Conservation (phyloP, 495 filamentous ascomycete genomes). For the Chaetomium fimeti region DNA sequence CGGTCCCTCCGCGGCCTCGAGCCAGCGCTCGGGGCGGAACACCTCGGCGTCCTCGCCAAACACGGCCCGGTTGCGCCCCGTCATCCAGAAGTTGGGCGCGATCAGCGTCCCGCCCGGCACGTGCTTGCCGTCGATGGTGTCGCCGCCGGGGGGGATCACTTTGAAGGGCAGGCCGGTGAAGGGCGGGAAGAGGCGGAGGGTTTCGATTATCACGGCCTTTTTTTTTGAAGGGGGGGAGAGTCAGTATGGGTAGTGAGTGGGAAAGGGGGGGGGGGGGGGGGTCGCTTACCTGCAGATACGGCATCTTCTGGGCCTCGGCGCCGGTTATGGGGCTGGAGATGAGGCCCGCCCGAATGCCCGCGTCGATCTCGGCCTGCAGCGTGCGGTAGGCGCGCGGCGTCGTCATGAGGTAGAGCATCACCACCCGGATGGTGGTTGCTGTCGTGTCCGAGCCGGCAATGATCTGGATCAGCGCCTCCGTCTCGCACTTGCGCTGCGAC, state of each 20-base stretch:
- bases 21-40: constrained; percentile 54
- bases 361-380: constrained; percentile 59
- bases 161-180: constrained; percentile 41
- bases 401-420: constrained; percentile 54
- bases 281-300: constrained; percentile 39
- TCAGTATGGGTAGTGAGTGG: constrained; percentile 42
- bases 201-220: constrained; percentile 52
- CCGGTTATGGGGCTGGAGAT: constrained; percentile 41
- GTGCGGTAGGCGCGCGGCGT: constrained; percentile 48
- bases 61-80: constrained; percentile 31
- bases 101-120: constrained; percentile 55
- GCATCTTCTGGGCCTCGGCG: constrained; percentile 44
- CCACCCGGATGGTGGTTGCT: constrained; percentile 55
- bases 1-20: constrained; percentile 38
- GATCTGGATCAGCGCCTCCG: constrained; percentile 45
- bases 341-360: constrained; percentile 35
- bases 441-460: constrained; percentile 66
- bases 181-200: constrained; percentile 48
- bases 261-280: not conserved
- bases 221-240: no score
- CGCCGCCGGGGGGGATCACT: constrained; percentile 52
- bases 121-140: constrained; percentile 48
- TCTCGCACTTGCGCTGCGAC: constrained; percentile 33
- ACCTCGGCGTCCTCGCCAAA: constrained; percentile 43
- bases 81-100: constrained; percentile 45